Base-by-base conservation (phyloP, 345 rosid genomes). In the Moricandia moricandioides region DNA sequence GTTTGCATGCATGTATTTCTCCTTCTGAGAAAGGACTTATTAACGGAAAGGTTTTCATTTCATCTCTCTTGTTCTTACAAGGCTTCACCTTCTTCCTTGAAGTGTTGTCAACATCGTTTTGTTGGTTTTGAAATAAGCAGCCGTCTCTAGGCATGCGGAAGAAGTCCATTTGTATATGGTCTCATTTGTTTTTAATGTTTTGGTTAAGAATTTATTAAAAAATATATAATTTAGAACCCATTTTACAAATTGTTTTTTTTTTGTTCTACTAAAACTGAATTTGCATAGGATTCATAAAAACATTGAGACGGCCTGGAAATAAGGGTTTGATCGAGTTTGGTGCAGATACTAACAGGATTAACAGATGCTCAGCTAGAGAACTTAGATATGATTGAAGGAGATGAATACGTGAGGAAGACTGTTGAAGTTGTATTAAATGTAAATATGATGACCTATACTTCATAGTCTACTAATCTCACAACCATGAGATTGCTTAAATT, bases 1-100 rank as follows among this genome's bases (percentile, higher is more conserved):
- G 98, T 8, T 88, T 92, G 49, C 89, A 92, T 84, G 90, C 99
- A 0, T 94, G 96, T 65, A 90, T 95, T 61, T 76, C 88, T 5
- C 94, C 94, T 4, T 80, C 80, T 6, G 83, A 80, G 18, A 84
- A 69, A 30, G 75, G 80, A 78, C 61, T 71, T 3, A 85, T 89
- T 43, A 67, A 68, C 0, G 97, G 98, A 77, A 88, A 60, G 88
- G 98, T 59, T 86, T 30, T 34, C 1, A 1, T n/a, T 57, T 55
- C 33, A 17, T 35, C 6, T 37, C 66, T 62, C 16, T 49, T 49
- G 55, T 49, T 49, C 52, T 34, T 45, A 45, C 17, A 45, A 45
- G 16, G 16, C 14, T 18, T 17, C 2, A 14, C 8, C n/a, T 57
- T 29, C 6, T 56, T 1, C 24, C 12, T 39, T 43, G 52, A 47